phyloP scores from a whole-genome alignment of 108 stramenopile genomes.

The Nitzschia sp. region DNA sequence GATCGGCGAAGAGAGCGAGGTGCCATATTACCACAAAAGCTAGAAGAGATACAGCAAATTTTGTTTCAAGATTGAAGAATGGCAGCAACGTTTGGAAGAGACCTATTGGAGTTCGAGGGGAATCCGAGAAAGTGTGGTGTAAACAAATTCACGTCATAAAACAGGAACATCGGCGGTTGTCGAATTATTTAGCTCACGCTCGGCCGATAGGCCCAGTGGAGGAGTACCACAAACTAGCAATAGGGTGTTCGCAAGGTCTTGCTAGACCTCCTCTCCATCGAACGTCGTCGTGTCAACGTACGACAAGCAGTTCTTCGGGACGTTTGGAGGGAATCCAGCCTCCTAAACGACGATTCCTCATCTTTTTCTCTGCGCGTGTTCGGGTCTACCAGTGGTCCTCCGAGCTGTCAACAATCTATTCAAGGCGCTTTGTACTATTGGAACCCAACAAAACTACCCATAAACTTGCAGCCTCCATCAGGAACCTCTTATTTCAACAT shows the following conservation, averaged over 20 bases:
- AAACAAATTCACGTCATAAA: not conserved
- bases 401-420: too few species aligned
- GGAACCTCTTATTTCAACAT: too few species aligned
- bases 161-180: not conserved
- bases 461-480: too few species aligned
- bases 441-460: too few species aligned
- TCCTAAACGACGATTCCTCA: not conserved
- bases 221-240: not conserved
- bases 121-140: not conserved
- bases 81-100: not conserved
- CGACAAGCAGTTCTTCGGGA: not conserved
- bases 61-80: not conserved
- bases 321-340: not conserved
- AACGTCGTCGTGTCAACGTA: conserved; percentile 1
- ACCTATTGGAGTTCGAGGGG: too few species aligned
- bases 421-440: too few species aligned
- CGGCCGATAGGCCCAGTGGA: conserved; percentile 4
- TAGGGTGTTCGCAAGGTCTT: not conserved
- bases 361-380: not conserved
- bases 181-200: not conserved
- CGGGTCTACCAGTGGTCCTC: not conserved
- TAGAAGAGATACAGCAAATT: not conserved
- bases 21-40: conserved; percentile 14
- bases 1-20: conserved; percentile 28
- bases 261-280: not conserved